phyloP scores from a whole-genome alignment of 495 filamentous ascomycete species.

The Chaetomium cochliodes region DNA sequence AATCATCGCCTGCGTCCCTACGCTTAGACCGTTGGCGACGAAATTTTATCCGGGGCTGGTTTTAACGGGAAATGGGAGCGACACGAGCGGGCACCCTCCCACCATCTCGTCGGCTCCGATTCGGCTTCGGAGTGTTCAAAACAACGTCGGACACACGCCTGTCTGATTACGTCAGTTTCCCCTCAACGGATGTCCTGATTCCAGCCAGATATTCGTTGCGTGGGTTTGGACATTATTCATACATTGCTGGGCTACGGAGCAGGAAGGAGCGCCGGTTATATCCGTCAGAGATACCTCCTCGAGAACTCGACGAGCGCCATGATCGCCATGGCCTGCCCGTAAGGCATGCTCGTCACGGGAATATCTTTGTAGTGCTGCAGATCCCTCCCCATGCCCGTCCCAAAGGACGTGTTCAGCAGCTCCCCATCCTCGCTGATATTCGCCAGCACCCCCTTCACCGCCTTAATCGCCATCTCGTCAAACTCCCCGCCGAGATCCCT shows the following conservation, averaged over 20 bases:
- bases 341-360: constrained; percentile 69
- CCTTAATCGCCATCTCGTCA: constrained; percentile 52
- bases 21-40: constrained; percentile 30
- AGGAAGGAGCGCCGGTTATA: neutral
- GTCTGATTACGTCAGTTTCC: neutral
- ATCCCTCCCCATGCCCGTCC: constrained; percentile 66
- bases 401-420: constrained; percentile 67
- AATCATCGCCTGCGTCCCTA: constrained; percentile 35
- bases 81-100: neutral
- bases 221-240: neutral
- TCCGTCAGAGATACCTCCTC: constrained; percentile 3
- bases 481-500: constrained; percentile 58
- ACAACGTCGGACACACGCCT: neutral
- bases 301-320: constrained; percentile 13
- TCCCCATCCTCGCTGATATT: constrained; percentile 62
- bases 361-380: constrained; percentile 71
- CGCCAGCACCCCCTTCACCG: constrained; percentile 58
- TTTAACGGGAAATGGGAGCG: neutral
- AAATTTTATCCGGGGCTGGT: constrained; percentile 11
- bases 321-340: constrained; percentile 60
- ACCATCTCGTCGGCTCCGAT: neutral
- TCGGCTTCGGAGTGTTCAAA: neutral
- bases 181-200: neutral
- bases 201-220: neutral
- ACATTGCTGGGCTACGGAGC: neutral